Evolutionary conservation across 1,284 basidiomycete genomes (phyloP).

Genomic region (Moesziomyces antarcticus): DNA sequence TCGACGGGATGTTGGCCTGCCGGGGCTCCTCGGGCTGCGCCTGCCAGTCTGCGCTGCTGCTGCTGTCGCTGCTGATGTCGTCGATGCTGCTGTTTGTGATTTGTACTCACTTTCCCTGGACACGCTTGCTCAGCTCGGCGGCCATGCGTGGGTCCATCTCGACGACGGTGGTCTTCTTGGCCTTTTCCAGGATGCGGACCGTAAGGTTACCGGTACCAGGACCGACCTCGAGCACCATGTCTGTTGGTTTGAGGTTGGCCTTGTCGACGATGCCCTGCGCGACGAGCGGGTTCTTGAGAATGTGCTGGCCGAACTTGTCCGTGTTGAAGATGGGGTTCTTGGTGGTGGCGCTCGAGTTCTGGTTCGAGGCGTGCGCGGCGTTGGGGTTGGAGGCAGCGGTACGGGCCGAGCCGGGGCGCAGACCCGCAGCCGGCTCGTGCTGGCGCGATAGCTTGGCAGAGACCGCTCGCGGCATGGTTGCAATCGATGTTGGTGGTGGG

Average conservation of each 20-base stretch:
- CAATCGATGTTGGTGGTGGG: conserved; percentile 10
- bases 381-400: conserved; percentile 59
- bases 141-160: conserved; percentile 99
- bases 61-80: conserved; percentile 5
- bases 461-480: conserved; percentile 87
- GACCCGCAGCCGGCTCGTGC: conserved; percentile 79
- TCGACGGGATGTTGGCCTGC: background rate
- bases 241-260: conserved; percentile 92
- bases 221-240: conserved; percentile 96
- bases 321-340: conserved; percentile 75
- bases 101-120: conserved; percentile 90
- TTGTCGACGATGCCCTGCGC: conserved; percentile 77
- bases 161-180: conserved; percentile 89
- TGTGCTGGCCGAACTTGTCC: conserved; percentile 94
- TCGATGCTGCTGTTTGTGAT: background rate
- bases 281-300: conserved; percentile 90
- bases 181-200: conserved; percentile 90
- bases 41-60: background rate
- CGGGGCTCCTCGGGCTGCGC: background rate
- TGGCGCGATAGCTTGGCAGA: conserved; percentile 81
- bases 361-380: conserved; percentile 57
- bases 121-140: conserved; percentile 94
- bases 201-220: conserved; percentile 99
- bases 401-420: conserved; percentile 70
- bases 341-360: conserved; percentile 59